These are phyloP conservation scores for Pichia sp. DNA, from an alignment of 1,139 yeast genomes.

Conservation along the genomic window DNA sequence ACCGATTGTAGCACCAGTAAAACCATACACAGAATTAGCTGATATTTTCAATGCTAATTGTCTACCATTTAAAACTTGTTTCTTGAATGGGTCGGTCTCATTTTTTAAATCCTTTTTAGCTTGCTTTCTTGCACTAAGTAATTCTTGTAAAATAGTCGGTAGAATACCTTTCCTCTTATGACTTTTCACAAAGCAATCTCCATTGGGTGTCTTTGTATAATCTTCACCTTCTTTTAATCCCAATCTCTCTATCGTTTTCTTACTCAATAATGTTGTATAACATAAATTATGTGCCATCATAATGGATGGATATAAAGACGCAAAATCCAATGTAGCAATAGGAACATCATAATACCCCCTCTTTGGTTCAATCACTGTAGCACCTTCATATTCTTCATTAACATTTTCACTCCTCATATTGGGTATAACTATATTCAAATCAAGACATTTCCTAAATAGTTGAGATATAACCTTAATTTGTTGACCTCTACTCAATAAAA, in stretches of 20 bases:
- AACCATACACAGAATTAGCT: constrained; percentile 97
- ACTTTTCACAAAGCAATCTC: constrained; percentile 81
- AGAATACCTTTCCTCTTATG: constrained; percentile 71
- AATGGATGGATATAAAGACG: constrained; percentile 93
- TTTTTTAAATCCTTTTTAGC: constrained; percentile 87
- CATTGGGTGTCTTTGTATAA: constrained; percentile 84
- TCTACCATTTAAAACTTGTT: constrained; percentile 93
- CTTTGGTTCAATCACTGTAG: constrained; percentile 94
- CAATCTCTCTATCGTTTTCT: constrained; percentile 59
- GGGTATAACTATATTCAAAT: constrained; percentile 82
- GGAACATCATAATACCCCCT: constrained; percentile 97
- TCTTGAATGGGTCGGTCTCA: constrained; percentile 89
- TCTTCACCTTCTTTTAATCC: constrained; percentile 63
- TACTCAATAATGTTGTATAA: constrained; percentile 78
- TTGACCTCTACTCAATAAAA: constrained; percentile 84
- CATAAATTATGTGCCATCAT: constrained; percentile 99
- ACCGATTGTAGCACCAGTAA: constrained; percentile 98
- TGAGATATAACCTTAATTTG: constrained; percentile 97
- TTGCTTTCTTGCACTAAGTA: constrained; percentile 83
- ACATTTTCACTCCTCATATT: constrained; percentile 78
- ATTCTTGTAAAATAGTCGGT: constrained; percentile 86
- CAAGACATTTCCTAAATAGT: constrained; percentile 81
- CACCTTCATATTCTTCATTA: constrained; percentile 95
- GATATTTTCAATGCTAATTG: constrained; percentile 94
- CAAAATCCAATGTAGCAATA: constrained; percentile 95